These are phyloP conservation scores for Collybia nuda DNA, from an alignment of 768 basidiomycete genomes.

Conservation along the genomic window DNA sequence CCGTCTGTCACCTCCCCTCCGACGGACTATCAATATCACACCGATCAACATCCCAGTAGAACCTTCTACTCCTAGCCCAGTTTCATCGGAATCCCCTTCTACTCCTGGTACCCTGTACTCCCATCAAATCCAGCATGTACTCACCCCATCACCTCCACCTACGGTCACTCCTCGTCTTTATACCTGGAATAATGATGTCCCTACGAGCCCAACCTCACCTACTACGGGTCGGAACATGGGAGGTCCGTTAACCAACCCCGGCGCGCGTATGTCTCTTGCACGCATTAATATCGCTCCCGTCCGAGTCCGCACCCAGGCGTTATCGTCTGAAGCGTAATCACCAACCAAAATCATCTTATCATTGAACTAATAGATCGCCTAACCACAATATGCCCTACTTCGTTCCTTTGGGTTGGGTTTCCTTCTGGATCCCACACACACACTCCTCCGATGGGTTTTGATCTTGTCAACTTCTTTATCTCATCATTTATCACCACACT, in stretches of 20 bases:
- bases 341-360: constrained; percentile 12
- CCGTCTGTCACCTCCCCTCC: constrained; percentile 21
- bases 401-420: too few species aligned
- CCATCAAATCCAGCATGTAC: constrained; percentile 20
- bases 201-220: constrained; percentile 31
- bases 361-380: constrained; percentile 13
- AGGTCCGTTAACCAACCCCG: constrained; percentile 58
- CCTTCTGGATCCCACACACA: not conserved
- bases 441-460: not conserved
- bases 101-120: constrained; percentile 20
- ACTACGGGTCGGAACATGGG: constrained; percentile 27
- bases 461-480: not conserved
- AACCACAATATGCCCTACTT: constrained; percentile 5
- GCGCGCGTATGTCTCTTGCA: constrained; percentile 58
- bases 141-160: constrained; percentile 55
- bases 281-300: constrained; percentile 46
- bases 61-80: constrained; percentile 25
- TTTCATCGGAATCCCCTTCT: constrained; percentile 25
- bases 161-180: constrained; percentile 58
- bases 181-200: constrained; percentile 41
- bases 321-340: constrained; percentile 26
- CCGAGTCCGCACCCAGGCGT: constrained; percentile 39
- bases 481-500: not conserved
- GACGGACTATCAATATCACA: constrained; percentile 31
- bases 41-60: constrained; percentile 33